These are phyloP conservation scores for Populus ilicifolia DNA, from an alignment of 345 rosid genomes.

Conservation along the genomic window DNA sequence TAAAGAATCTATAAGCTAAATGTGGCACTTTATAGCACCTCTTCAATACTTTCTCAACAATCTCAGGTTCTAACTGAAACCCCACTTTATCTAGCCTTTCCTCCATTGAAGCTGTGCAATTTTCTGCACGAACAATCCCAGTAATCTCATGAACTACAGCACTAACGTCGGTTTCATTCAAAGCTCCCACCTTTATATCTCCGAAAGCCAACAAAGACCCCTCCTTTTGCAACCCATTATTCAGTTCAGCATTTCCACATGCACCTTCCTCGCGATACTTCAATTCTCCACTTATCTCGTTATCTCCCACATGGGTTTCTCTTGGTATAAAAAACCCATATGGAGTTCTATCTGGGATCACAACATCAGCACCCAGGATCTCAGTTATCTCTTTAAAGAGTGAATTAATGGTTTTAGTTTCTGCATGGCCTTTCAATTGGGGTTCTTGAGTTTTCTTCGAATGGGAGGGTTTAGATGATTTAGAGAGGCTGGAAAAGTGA, in stretches of 20 bases:
- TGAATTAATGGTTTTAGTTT: conserved; percentile 27
- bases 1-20: conserved; percentile 63
- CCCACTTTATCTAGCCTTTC: conserved; percentile 47
- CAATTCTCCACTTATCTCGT: neutral
- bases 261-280: conserved; percentile 34
- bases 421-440: conserved; percentile 32
- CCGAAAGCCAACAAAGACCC: conserved; percentile 6
- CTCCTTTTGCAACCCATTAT: conserved; percentile 10
- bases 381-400: conserved; percentile 59
- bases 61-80: conserved; percentile 41
- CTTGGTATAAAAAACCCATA: conserved; percentile 23
- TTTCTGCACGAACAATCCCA: conserved; percentile 43
- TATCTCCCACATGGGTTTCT: conserved; percentile 5
- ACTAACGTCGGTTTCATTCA: conserved; percentile 38
- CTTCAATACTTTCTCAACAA: conserved; percentile 72
- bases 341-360: conserved; percentile 26
- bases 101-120: conserved; percentile 47
- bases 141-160: conserved; percentile 53
- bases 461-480: conserved; percentile 32
- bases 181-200: conserved; percentile 15
- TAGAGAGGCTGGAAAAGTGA: conserved; percentile 37
- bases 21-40: conserved; percentile 78
- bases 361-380: conserved; percentile 43
- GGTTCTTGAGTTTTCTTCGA: conserved; percentile 11
- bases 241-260: conserved; percentile 44